Percentiles rank a stretch among this genome's conserved stretches.
These are phyloP conservation scores for Vigna trinervia DNA, from an alignment of 306 rosid genomes.

Conservation along the genomic window DNA sequence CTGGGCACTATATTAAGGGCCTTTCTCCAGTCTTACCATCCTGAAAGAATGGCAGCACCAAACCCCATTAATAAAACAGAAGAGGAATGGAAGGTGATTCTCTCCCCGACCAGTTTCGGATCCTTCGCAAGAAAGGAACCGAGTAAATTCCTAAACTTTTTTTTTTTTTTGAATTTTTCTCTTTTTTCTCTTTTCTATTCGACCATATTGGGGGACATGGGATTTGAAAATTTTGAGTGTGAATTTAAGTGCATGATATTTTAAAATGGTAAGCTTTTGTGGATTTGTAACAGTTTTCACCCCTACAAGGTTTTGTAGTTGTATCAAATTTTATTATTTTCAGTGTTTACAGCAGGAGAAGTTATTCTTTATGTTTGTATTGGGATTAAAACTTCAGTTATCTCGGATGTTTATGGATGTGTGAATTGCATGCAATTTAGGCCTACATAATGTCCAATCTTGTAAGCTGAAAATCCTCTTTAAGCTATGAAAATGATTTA, in stretches of 20 bases:
- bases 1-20: background rate
- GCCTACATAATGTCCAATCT: background rate
- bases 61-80: constrained; percentile 61
- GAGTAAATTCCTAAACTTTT: constrained; percentile 48
- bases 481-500: background rate
- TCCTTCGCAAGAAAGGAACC: constrained; percentile 81
- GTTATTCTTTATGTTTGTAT: too few species aligned
- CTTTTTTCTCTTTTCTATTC: background rate
- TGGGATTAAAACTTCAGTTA: too few species aligned
- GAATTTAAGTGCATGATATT: background rate
- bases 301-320: too few species aligned
- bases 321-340: too few species aligned
- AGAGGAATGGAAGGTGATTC: constrained; percentile 78
- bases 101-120: constrained; percentile 84
- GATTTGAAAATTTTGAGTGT: background rate
- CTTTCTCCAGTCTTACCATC: too few species aligned
- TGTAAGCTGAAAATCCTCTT: background rate
- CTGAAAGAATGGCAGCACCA: constrained; percentile 45
- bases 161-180: background rate
- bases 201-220: background rate
- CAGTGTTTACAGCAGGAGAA: too few species aligned
- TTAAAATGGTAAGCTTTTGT: background rate
- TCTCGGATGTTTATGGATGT: background rate
- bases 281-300: too few species aligned
- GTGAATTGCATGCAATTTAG: background rate